phyloP scores from a whole-genome alignment of 148 eudicot species.

The Chenopodium formosanum region DNA sequence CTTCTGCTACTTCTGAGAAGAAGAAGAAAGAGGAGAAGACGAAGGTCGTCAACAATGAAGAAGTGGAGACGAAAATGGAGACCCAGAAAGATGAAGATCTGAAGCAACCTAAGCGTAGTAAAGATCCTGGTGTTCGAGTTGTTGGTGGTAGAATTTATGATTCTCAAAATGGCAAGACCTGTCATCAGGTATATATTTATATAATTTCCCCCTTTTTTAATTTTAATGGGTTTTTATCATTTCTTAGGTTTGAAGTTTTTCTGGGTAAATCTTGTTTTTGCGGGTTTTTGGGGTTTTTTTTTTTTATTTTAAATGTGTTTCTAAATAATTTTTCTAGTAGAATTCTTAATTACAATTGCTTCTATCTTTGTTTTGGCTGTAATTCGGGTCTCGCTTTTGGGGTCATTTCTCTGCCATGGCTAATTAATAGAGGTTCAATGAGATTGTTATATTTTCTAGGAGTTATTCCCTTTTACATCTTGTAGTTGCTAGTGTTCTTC shows the following conservation, averaged over 20 bases:
- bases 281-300: neutral
- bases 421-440: no score
- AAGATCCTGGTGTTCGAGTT: conserved; percentile 42
- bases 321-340: no score
- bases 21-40: conserved; percentile 6
- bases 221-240: neutral
- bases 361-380: no score
- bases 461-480: no score
- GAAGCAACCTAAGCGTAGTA: conserved; percentile 38
- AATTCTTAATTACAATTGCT: no score
- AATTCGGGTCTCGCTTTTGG: no score
- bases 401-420: no score
- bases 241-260: neutral
- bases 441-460: no score
- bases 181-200: conserved; percentile 65
- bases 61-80: conserved; percentile 18
- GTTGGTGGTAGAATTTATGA: conserved; percentile 49
- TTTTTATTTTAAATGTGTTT: no score
- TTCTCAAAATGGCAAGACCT: conserved; percentile 61
- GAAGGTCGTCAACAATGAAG: neutral
- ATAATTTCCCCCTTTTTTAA: neutral
- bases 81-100: conserved; percentile 9
- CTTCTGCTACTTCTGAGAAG: conserved; percentile 4
- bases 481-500: no score
- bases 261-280: neutral